Base-by-base conservation (phyloP, 1,139 yeast species). In the Nakaseomyces glabratus region DNA sequence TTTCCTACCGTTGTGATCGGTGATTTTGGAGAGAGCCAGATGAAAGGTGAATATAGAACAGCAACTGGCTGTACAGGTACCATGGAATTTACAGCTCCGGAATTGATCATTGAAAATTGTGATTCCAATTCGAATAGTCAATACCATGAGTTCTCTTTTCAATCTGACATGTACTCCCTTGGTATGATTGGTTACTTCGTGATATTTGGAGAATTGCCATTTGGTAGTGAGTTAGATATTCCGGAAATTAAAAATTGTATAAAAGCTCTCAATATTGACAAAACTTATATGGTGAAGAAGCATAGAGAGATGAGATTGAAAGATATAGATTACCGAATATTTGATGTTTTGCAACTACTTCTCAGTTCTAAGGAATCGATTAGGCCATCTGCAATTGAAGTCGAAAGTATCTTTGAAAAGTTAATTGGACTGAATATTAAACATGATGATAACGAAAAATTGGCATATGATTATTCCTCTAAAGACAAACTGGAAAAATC, bases 11-110 rank as follows among this genome's bases (percentile, higher is more conserved):
- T 82, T 1, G 65, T 84, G 13, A 90, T 86, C 8, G 79, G 93
- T 24, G 95, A 86, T 59, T 81, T 86, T 55, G 95, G 96, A 2
- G 95, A 86, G 55, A 84, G 93, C 4, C 84, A 82, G 44, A 65
- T 81, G 45, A 77, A 78, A 31, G 85, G 82, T 1, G 65, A 68
- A 17, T 52, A 54, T 32, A 57, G 82, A 36, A 54, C 61, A 6
- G 77, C 76, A 1, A 71, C 80, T 7, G 95, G 95, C 0, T 72
- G 76, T 32, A 85, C 95, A 0, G 95, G 95, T 0, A 85, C 95
- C 0, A 53, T 84, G 16, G 95, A 84, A 51, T 85, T 76, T 48
- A 77, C 88, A 19, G 94, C 94, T 0, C 95, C 95, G 0, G 94
- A 84, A 47, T 65, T 84, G 10, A 65, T 85, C 51, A 53, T 54